Percentiles rank a stretch among this genome's conserved stretches.
Evolutionary conservation across 1,284 basidiomycete genomes (phyloP).

Genomic region (Amylostereum areolatum): DNA sequence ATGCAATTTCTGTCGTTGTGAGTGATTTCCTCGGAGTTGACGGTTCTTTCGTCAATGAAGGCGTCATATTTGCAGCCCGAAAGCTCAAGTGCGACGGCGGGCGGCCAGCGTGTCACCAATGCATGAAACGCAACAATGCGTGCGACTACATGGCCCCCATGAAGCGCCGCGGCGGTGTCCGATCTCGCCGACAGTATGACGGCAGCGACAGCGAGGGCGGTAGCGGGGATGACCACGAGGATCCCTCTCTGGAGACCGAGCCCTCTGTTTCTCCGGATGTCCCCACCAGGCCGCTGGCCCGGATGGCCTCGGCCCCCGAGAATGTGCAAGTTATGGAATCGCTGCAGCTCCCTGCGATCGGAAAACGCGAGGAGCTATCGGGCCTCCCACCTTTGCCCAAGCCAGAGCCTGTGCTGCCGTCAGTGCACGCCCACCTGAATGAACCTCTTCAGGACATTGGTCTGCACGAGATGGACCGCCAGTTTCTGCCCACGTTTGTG

Average conservation of each 20-base stretch:
- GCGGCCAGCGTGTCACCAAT: slow-evolving; percentile 72
- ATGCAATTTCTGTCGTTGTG: slow-evolving; percentile 82
- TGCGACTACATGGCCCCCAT: slow-evolving; percentile 77
- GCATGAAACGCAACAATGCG: slow-evolving; percentile 63
- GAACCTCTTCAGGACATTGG: not conserved
- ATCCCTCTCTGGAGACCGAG: slow-evolving; percentile 30
- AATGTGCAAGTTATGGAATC: not conserved
- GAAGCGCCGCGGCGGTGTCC: slow-evolving; percentile 56
- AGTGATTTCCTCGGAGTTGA: slow-evolving; percentile 22
- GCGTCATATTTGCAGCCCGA: slow-evolving; percentile 44
- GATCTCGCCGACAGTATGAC: slow-evolving; percentile 44
- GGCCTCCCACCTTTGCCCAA: slow-evolving; percentile 48
- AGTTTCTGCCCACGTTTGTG: slow-evolving; percentile 10
- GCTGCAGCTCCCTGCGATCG: too few species aligned
- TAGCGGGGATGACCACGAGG: slow-evolving; percentile 25
- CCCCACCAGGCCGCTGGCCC: slow-evolving; percentile 48
- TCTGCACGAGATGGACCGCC: slow-evolving; percentile 6
- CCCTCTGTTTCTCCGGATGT: slow-evolving; percentile 62
- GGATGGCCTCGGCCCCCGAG: slow-evolving; percentile 16
- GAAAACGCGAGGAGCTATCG: too few species aligned
- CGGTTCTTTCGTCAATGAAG: not conserved
- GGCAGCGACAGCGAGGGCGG: slow-evolving; percentile 58
- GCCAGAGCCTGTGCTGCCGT: slow-evolving; percentile 5
- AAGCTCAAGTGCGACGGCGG: slow-evolving; percentile 82
- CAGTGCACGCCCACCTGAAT: not conserved